Evolutionary conservation across 805 yeast species (phyloP).

Genomic region (Wickerhamiella azyma): DNA sequence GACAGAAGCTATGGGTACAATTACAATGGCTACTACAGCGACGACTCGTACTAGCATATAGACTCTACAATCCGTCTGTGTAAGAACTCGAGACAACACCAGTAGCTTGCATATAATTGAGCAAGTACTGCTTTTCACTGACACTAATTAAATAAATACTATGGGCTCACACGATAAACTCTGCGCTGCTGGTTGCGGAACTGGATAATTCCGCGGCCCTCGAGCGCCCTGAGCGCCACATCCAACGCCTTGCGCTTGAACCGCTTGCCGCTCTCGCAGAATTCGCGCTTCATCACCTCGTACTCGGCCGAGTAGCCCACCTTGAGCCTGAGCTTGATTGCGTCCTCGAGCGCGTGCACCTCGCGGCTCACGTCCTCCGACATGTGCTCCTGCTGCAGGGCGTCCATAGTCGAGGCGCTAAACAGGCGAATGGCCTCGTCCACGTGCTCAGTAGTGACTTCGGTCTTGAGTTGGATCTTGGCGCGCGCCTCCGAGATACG

Average conservation of each 20-base stretch:
- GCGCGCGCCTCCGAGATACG: conserved; percentile 93
- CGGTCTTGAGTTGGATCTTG: conserved; percentile 65
- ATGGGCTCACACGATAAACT: conserved; percentile 62
- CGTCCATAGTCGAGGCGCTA: conserved; percentile 96
- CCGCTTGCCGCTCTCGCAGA: conserved; percentile 26
- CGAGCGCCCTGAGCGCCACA: conserved; percentile 41
- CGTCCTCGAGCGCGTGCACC: conserved; percentile 67
- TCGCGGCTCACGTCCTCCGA: conserved; percentile 36
- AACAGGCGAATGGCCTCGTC: conserved; percentile 90
- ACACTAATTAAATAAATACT: neutral
- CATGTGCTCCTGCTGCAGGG: conserved; percentile 52
- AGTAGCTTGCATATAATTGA: too few relatives aligned
- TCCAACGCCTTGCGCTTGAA: conserved; percentile 63
- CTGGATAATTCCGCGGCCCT: conserved; percentile 75
- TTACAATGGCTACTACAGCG: too few relatives aligned
- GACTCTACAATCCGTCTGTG: too few relatives aligned
- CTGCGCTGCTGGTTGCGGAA: conserved; percentile 78
- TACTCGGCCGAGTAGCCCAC: conserved; percentile 93
- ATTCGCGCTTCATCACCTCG: conserved; percentile 68
- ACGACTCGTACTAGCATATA: too few relatives aligned
- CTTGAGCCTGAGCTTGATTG: conserved; percentile 79
- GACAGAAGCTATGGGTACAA: too few relatives aligned
- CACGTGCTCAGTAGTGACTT: conserved; percentile 80
- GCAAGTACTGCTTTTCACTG: too few relatives aligned
- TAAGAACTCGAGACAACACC: too few relatives aligned